These are phyloP conservation scores for Cinnamomum chago DNA, from an alignment of 164 flowering plant species.

Conservation along the genomic window DNA sequence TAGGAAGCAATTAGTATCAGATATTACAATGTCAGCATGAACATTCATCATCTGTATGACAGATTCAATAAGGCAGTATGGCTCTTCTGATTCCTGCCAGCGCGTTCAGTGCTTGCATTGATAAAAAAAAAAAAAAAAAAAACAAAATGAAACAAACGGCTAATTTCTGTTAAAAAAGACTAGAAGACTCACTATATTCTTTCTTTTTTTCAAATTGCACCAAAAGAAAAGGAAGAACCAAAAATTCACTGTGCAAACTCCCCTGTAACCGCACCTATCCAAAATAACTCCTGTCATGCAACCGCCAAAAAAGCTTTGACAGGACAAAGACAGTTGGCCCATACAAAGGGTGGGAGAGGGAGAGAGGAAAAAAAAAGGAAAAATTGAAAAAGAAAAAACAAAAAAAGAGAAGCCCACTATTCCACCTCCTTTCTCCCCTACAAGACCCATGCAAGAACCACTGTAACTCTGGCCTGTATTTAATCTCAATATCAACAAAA, in stretches of 20 bases:
- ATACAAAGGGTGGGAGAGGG: slow-evolving; percentile 30
- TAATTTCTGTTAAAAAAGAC: not conserved
- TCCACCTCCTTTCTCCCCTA: slow-evolving; percentile 17
- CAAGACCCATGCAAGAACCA: slow-evolving; percentile 8
- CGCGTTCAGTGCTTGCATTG: no score
- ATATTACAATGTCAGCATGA: no score
- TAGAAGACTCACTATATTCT: not conserved
- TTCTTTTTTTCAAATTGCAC: not conserved
- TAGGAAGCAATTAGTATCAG: no score
- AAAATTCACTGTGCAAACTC: slow-evolving; percentile 7
- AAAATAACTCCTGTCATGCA: not conserved
- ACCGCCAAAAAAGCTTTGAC: not conserved
- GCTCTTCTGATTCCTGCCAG: no score
- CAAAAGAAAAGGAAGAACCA: not conserved
- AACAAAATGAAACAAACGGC: no score
- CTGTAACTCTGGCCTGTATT: slow-evolving; percentile 18
- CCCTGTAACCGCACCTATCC: not conserved
- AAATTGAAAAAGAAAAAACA: slow-evolving; percentile 8
- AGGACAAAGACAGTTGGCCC: not conserved
- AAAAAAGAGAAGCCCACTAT: slow-evolving; percentile 8
- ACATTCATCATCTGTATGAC: no score
- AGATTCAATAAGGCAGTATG: no score
- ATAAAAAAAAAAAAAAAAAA: no score
- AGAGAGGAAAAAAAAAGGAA: not conserved
- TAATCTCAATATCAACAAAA: slow-evolving; percentile 21